Conservation (phyloP, 2,329 filamentous ascomycete species). For the Fusarium nelsonii region DNA sequence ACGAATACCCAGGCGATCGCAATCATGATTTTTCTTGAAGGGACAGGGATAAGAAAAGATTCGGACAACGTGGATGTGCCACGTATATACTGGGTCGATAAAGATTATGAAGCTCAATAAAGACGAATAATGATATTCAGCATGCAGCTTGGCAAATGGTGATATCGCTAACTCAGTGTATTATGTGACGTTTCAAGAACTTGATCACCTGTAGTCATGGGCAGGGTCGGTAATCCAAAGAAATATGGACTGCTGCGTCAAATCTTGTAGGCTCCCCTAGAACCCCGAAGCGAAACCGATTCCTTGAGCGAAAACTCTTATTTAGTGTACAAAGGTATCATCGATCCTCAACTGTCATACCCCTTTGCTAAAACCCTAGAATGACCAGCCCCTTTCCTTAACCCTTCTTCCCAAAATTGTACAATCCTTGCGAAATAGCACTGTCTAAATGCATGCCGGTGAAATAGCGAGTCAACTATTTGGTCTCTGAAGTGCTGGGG, state of each 20-base stretch:
- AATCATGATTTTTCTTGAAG: conserved; percentile 13
- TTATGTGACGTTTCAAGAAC: background rate
- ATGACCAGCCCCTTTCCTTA: background rate
- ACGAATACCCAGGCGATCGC: conserved; percentile 10
- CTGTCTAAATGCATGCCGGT: conserved; percentile 3
- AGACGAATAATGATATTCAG: conserved; percentile 6
- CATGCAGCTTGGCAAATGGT: background rate
- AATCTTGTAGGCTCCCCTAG: background rate
- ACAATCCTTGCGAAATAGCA: conserved; percentile 7
- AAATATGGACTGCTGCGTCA: background rate
- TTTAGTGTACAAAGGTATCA: conserved; percentile 48
- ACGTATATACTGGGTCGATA: conserved; percentile 20
- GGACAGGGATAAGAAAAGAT: conserved; percentile 11
- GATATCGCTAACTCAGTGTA: background rate
- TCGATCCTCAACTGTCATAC: conserved; percentile 33
- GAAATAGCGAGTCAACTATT: conserved; percentile 7
- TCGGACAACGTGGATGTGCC: conserved; percentile 4
- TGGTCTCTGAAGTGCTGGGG: conserved; percentile 11
- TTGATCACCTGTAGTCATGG: background rate
- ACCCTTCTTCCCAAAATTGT: background rate
- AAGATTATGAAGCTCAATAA: conserved; percentile 16
- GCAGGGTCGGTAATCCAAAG: background rate
- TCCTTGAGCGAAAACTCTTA: conserved; percentile 19
- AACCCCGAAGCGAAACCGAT: conserved; percentile 16
- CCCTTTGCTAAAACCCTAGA: conserved; percentile 6